Evolutionary conservation across 208 protist genomes (phyloP).

Genomic region (Trypanosoma melophagium): DNA sequence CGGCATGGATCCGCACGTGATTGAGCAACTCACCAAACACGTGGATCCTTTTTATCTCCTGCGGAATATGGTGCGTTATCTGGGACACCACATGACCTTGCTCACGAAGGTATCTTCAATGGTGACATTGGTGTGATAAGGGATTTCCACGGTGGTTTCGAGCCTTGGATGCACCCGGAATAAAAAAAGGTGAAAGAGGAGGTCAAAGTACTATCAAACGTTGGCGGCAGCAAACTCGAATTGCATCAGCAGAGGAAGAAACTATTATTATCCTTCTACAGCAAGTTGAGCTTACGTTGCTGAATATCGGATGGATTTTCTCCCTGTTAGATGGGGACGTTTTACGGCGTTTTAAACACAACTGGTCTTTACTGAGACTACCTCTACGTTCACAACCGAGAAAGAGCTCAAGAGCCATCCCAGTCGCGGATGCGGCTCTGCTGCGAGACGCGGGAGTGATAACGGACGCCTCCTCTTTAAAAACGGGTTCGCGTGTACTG

Average conservation of each 20-base stretch:
- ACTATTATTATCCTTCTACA: not conserved
- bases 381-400: not conserved
- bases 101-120: not conserved
- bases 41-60: not conserved
- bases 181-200: not conserved
- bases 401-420: not conserved
- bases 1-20: not conserved
- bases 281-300: not conserved
- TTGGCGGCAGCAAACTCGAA: not conserved
- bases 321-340: not conserved
- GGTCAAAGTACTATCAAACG: not conserved
- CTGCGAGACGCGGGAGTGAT: not conserved
- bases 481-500: not conserved
- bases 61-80: not conserved
- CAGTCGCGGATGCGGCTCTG: not conserved
- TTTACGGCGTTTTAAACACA: not conserved
- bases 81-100: not conserved
- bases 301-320: not conserved
- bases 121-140: not conserved
- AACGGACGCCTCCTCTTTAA: not conserved
- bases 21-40: not conserved
- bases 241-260: slow-evolving; percentile 6
- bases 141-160: not conserved
- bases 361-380: not conserved
- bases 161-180: not conserved